These are phyloP conservation scores for Mycena polygramma DNA, from an alignment of 768 basidiomycete species.

Conservation along the genomic window DNA sequence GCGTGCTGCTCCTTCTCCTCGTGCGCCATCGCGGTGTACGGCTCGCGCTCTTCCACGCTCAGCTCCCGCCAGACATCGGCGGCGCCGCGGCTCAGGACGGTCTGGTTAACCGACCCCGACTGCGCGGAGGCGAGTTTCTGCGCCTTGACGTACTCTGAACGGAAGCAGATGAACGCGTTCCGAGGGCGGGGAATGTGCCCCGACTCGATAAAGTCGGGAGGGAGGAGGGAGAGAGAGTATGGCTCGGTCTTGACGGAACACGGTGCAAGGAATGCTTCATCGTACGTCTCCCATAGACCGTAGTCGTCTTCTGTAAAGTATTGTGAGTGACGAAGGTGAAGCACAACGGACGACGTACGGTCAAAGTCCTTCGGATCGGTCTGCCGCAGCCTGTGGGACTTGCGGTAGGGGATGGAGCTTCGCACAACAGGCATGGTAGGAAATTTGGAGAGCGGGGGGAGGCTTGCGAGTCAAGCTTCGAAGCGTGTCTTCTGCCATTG, in stretches of 20 bases:
- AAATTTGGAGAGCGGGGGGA: not conserved
- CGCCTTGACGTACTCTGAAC: slow-evolving; percentile 54
- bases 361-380: not conserved
- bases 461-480: not conserved
- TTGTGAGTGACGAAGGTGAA: not conserved
- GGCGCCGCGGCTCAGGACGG: slow-evolving; percentile 67
- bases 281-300: slow-evolving; percentile 30
- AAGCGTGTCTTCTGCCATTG: not conserved
- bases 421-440: slow-evolving; percentile 26
- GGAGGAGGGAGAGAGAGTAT: not conserved
- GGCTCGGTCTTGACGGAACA: slow-evolving; percentile 16
- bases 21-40: slow-evolving; percentile 56
- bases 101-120: slow-evolving; percentile 44
- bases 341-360: not conserved
- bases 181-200: slow-evolving; percentile 62
- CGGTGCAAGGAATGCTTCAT: slow-evolving; percentile 2
- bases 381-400: slow-evolving; percentile 23
- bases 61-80: slow-evolving; percentile 72
- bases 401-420: slow-evolving; percentile 16
- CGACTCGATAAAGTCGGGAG: not conserved
- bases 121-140: slow-evolving; percentile 23
- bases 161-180: slow-evolving; percentile 71
- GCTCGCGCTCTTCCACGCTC: slow-evolving; percentile 47
- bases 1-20: slow-evolving; percentile 59
- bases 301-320: slow-evolving; percentile 13